Base-by-base conservation (phyloP, 2,329 filamentous ascomycete genomes). In the Chaetomium sp. region DNA sequence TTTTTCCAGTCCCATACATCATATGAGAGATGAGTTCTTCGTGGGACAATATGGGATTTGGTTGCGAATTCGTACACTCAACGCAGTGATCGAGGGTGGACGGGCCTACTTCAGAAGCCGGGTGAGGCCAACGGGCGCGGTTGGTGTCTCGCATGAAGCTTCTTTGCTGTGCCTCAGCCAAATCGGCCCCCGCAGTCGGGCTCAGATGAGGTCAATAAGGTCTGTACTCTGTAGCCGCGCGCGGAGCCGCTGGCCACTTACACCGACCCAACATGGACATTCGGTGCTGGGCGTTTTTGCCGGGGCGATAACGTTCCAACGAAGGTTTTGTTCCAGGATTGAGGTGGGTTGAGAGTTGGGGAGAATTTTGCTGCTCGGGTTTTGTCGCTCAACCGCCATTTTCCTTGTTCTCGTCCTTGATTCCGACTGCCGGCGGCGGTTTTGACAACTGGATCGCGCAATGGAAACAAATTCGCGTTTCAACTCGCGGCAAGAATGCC, bases 391-490 rank as follows among this genome's bases (percentile, higher is more conserved):
- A 27, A 27, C 19, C 19, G 19, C 19, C 19, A 27, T 27, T 27
- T 27, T 27, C 19, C 19, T 27, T 27, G 19, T 27, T 27, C 19
- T 27, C 19, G 19, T 27, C 19, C 19, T 27, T 27, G 19, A 27
- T 27, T 27, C 19, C 19, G 19, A 27, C 19, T 27, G 19, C 19
- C 19, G 19, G 19, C 7, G 14, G 8, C 41, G n/a, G 40, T 56
- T 36, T 52, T 52, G 50, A 59, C 52, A 58, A 58, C 49, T 58
- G 62, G 58, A 56, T 27, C 48, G 62, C 63, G 69, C 69, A 69
- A 56, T 51, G 63, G 64, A 70, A 69, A 69, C 65, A 67, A 62
- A 53, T 53, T 65, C 63, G 63, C 66, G 69, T 70, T 71, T 71
- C 67, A 67, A 69, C 58, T 61, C 19, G 19, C 19, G 19, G 59